These are phyloP conservation scores for Candida awuae DNA, from an alignment of 805 yeast species.

Conservation along the genomic window DNA sequence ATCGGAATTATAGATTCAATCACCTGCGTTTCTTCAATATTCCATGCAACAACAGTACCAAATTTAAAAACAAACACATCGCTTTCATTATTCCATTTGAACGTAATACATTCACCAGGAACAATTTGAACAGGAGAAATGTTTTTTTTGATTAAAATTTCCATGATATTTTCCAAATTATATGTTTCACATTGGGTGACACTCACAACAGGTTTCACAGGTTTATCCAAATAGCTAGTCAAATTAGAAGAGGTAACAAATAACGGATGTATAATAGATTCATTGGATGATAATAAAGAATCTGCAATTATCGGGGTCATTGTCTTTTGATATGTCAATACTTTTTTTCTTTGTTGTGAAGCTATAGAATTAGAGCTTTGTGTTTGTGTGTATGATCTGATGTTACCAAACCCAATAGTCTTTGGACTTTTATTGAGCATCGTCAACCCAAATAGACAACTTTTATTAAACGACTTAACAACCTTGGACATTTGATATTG, in stretches of 20 bases:
- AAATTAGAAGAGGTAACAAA: constrained; percentile 12
- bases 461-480: too few species aligned
- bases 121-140: constrained; percentile 28
- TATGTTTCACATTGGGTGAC: constrained; percentile 68
- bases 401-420: not conserved
- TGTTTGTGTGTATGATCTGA: constrained; percentile 3
- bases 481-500: too few species aligned
- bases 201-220: constrained; percentile 46
- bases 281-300: not conserved
- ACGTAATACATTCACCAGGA: constrained; percentile 55
- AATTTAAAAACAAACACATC: constrained; percentile 56
- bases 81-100: constrained; percentile 26
- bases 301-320: not conserved
- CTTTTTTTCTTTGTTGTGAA: constrained; percentile 10
- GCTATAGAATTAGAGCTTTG: constrained; percentile 3
- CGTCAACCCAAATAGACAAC: not conserved
- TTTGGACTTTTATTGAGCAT: not conserved
- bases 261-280: constrained; percentile 13
- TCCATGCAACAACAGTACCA: constrained; percentile 85
- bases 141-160: constrained; percentile 31
- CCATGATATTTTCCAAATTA: constrained; percentile 43
- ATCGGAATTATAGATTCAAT: constrained; percentile 43
- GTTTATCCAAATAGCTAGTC: constrained; percentile 5
- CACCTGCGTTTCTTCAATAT: constrained; percentile 50
- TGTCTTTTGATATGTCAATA: constrained; percentile 12